Evolutionary conservation across 768 basidiomycete genomes (phyloP).

Genomic region (Suillus placidus): DNA sequence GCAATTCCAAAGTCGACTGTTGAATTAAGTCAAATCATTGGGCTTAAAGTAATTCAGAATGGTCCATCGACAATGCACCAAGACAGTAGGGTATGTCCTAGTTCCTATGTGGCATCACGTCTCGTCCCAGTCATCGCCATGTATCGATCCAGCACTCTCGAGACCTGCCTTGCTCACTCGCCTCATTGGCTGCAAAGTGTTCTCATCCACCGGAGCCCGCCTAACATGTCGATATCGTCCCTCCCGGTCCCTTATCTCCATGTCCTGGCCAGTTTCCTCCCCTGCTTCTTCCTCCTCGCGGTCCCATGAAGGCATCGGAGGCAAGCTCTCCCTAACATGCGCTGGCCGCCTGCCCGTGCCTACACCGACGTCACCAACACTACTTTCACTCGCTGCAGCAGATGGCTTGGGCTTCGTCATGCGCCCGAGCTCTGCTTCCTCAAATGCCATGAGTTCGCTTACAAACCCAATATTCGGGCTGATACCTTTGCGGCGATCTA

Average conservation of each 20-base stretch:
- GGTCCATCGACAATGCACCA: background rate
- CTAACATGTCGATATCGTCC: conserved; percentile 89
- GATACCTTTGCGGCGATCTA: conserved; percentile 91
- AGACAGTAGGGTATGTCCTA: background rate
- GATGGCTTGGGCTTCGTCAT: conserved; percentile 38
- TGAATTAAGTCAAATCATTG: background rate
- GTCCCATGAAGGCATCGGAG: conserved; percentile 35
- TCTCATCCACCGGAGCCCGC: conserved; percentile 85
- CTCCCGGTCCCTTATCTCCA: conserved; percentile 84
- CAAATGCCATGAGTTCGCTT: conserved; percentile 95
- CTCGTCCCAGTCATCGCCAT: background rate
- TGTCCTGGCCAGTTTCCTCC: conserved; percentile 68
- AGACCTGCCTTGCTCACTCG: conserved; percentile 93
- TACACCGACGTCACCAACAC: conserved; percentile 25
- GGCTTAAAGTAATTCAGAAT: background rate
- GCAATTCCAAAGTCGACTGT: background rate
- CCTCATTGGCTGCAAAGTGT: conserved; percentile 85
- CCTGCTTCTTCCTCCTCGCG: conserved; percentile 17
- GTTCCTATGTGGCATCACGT: background rate
- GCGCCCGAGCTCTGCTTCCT: conserved; percentile 80
- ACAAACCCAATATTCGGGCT: conserved; percentile 98
- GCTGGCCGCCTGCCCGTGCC: conserved; percentile 49
- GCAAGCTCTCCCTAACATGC: conserved; percentile 74
- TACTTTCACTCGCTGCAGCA: background rate
- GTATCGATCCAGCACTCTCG: conserved; percentile 57